Conservation (phyloP, 169 alveolate genomes). For the Plasmodium reichenowi region DNA sequence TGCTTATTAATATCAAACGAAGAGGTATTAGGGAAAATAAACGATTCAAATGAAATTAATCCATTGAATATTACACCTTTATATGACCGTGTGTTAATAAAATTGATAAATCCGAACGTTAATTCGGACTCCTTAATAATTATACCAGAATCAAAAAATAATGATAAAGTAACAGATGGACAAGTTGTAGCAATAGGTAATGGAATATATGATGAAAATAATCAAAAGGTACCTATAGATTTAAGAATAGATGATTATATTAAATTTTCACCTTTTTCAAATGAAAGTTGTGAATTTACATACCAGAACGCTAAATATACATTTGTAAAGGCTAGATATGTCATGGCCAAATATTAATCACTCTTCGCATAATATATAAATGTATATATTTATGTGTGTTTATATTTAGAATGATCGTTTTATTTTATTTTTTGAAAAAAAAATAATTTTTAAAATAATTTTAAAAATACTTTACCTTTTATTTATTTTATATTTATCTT, state of each 20-base stretch:
- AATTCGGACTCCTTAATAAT: conserved; percentile 50
- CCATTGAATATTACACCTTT: conserved; percentile 61
- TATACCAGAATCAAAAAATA: conserved; percentile 63
- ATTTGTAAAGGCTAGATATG: conserved; percentile 65
- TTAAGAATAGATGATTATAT: conserved; percentile 50
- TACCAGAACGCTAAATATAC: conserved; percentile 58
- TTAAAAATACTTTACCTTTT: no score
- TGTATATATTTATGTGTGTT: no score
- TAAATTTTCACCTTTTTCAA: conserved; percentile 70
- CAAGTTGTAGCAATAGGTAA: conserved; percentile 61
- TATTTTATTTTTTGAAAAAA: no score
- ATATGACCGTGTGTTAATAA: conserved; percentile 71
- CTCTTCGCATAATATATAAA: no score
- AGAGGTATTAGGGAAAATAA: conserved; percentile 57
- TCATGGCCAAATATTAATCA: conserved; percentile 58
- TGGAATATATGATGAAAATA: conserved; percentile 66
- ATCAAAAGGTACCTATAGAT: conserved; percentile 62
- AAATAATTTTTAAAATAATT: no score
- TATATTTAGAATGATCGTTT: no score
- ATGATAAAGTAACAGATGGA: conserved; percentile 43
- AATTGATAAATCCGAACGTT: conserved; percentile 32
- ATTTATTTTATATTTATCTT: no score
- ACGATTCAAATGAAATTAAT: conserved; percentile 37
- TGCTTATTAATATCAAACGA: conserved; percentile 71
- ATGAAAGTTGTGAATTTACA: conserved; percentile 72